Evolutionary conservation across 768 basidiomycete genomes (phyloP), one percentile per base, ranked within the genome.

Genomic region (Candolleomyces eurysporus): DNA sequence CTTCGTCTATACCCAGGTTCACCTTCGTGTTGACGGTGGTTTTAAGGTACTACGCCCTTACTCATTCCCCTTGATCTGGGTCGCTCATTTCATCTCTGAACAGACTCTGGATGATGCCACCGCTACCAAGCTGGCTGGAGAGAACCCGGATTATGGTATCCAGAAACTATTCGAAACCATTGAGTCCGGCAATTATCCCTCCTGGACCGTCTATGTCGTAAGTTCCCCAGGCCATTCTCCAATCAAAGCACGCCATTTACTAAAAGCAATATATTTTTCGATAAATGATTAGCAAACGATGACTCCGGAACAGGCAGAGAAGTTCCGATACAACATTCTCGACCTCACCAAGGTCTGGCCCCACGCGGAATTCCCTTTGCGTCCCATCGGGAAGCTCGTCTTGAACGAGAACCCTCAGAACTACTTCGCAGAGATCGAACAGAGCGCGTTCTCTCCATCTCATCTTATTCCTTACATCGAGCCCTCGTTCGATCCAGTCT

Each of bases 351-450:
- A 96, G 74, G 78, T 96, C 67, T 94, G 94, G 88, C 87, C 96
- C 7, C 96, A 98, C 72, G 75, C 76, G 55, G 84, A 94, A 9
- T 94, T 82, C 77, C 96, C 96, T 19, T 82, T 97, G 64, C 89
- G 94, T 65, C 89, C 87, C 46, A 75, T 98, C 65, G 96, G 95
- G 68, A 94, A 88, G 72, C 60, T 61, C 30, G 60, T 61, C 31
- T 40, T 61, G 14, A 57, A 56, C 60, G 82, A 90, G 75, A 90
- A 91, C 69, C 79, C 82, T 19, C 79, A 88, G 71, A 93, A 94
- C 78, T 97, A 94, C 84, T 97, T 97, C 61, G 88, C 94, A 55
- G 96, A 98, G 78, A 88, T 95, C 50, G 96, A 98, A 74, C 94
- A 98, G 79, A 79, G 77, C 61, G 94, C 94, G 2, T 96, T 93